Evolutionary conservation across 495 filamentous ascomycete species (phyloP).

Genomic region (Penicillium silybi): DNA sequence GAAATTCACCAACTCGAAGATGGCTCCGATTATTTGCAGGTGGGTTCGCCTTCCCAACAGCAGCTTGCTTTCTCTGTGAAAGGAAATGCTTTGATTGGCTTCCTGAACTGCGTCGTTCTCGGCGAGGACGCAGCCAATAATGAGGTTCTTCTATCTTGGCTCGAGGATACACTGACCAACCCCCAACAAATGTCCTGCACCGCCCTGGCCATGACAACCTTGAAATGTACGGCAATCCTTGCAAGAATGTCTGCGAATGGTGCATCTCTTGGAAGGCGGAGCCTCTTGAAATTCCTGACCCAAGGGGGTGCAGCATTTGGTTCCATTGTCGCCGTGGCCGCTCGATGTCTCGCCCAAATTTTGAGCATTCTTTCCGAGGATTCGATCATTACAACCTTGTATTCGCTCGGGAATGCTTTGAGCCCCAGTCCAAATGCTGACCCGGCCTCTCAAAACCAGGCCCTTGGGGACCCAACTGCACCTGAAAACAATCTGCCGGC

Average conservation of each 20-base stretch:
- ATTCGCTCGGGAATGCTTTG: constrained; percentile 88
- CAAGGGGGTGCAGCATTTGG: constrained; percentile 63
- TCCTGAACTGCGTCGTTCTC: constrained; percentile 75
- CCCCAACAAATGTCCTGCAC: constrained; percentile 74
- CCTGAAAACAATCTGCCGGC: constrained; percentile 25
- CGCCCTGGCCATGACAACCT: constrained; percentile 65
- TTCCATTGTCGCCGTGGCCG: constrained; percentile 66
- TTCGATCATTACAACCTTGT: constrained; percentile 88
- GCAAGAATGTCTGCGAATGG: constrained; percentile 67
- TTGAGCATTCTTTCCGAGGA: constrained; percentile 81
- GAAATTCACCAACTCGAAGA: constrained; percentile 85
- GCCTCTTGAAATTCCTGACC: constrained; percentile 78
- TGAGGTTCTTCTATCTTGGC: constrained; percentile 80
- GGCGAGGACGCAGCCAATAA: constrained; percentile 75
- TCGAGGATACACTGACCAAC: constrained; percentile 74
- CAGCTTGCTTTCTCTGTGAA: constrained; percentile 82
- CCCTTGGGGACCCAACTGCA: constrained; percentile 20
- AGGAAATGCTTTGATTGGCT: constrained; percentile 73
- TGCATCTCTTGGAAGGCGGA: constrained; percentile 73
- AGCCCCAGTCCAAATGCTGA: constrained; percentile 57
- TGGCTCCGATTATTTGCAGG: constrained; percentile 79
- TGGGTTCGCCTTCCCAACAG: constrained; percentile 84
- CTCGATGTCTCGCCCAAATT: constrained; percentile 74
- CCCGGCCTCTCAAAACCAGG: constrained; percentile 26
- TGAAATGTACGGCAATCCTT: constrained; percentile 78